Evolutionary conservation across 2,329 filamentous ascomycete species (phyloP).

Genomic region (Aspergillus sp.): DNA sequence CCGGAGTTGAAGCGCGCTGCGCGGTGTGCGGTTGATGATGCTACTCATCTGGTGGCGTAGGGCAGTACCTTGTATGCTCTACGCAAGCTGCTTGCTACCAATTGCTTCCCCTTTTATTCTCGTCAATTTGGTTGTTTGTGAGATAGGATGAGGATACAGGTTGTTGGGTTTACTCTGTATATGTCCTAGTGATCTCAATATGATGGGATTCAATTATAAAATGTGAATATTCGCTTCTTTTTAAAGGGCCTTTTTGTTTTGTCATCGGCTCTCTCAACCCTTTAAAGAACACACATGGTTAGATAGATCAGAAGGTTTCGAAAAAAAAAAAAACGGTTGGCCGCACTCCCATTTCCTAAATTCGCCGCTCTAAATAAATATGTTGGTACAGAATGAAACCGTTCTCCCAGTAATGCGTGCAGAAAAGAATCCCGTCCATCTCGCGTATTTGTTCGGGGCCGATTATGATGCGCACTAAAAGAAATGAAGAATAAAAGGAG

Average conservation of each 20-base stretch:
- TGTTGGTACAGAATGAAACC: constrained; percentile 18
- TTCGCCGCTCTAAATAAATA: constrained; percentile 14
- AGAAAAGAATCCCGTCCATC: not conserved
- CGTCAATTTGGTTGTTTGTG: not conserved
- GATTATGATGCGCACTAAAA: constrained; percentile 3
- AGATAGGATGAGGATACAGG: not conserved
- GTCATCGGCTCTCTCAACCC: not conserved
- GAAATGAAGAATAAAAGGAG: not conserved
- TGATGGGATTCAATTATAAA: constrained; percentile 3
- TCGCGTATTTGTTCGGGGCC: not conserved
- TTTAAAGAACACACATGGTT: not conserved
- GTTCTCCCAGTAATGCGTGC: constrained; percentile 14
- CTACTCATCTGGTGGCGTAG: constrained; percentile 49
- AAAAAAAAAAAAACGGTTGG: not conserved
- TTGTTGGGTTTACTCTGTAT: constrained; percentile 1
- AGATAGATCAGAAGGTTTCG: not conserved
- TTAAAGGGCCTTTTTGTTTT: not conserved
- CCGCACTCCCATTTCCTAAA: not conserved
- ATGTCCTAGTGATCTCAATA: constrained; percentile 8
- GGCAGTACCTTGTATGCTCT: not conserved
- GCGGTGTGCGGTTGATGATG: constrained; percentile 72
- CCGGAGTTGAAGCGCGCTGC: constrained; percentile 83
- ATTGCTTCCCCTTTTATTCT: not conserved
- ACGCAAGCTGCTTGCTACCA: not conserved
- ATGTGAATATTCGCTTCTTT: constrained; percentile 7